A percentile compares a stretch with the other conserved stretches of the same genome.
These are phyloP conservation scores for Penicillium desertorum DNA, from an alignment of 495 filamentous ascomycete genomes.

Conservation along the genomic window DNA sequence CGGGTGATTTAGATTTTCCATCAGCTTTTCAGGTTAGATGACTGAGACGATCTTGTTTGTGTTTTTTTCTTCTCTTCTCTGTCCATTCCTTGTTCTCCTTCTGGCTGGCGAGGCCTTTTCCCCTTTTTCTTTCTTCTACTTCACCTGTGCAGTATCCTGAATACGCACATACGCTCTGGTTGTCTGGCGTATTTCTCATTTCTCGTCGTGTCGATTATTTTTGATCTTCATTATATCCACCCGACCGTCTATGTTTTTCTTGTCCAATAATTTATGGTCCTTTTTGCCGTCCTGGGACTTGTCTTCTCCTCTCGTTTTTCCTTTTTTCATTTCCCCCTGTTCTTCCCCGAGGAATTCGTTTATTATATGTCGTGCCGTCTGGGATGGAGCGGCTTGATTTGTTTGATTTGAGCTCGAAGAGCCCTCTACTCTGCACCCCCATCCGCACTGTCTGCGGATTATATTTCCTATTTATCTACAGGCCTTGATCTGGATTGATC, in stretches of 20 bases:
- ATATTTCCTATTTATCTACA: constrained; percentile 26
- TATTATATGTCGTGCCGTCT: constrained; percentile 31
- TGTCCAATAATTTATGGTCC: constrained; percentile 24
- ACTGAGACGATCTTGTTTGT: constrained; percentile 40
- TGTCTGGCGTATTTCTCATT: constrained; percentile 34
- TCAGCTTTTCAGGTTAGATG: constrained; percentile 28
- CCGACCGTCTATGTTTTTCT: constrained; percentile 20
- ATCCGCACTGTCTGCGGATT: constrained; percentile 11
- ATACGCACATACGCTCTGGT: constrained; percentile 21
- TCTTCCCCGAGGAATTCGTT: constrained; percentile 17
- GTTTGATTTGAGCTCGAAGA: constrained; percentile 13
- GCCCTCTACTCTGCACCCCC: constrained; percentile 24
- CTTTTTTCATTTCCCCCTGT: constrained; percentile 19
- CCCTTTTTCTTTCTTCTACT: constrained; percentile 9
- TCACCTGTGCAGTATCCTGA: constrained; percentile 27
- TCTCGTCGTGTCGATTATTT: constrained; percentile 35
- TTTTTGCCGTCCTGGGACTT: constrained; percentile 17
- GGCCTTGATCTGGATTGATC: constrained; percentile 26
- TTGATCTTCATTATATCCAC: constrained; percentile 40
- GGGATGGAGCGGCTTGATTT: constrained; percentile 26
- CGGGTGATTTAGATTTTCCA: constrained; percentile 37
- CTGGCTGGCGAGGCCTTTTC: constrained; percentile 27
- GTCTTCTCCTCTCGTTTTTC: constrained; percentile 14
- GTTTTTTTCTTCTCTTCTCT: constrained; percentile 29
- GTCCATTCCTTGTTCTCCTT: constrained; percentile 24